A percentile compares a stretch with the other conserved stretches of the same genome.
Evolutionary conservation across 1,284 basidiomycete genomes (phyloP).

Genomic region (Sporisorium graminicola): DNA sequence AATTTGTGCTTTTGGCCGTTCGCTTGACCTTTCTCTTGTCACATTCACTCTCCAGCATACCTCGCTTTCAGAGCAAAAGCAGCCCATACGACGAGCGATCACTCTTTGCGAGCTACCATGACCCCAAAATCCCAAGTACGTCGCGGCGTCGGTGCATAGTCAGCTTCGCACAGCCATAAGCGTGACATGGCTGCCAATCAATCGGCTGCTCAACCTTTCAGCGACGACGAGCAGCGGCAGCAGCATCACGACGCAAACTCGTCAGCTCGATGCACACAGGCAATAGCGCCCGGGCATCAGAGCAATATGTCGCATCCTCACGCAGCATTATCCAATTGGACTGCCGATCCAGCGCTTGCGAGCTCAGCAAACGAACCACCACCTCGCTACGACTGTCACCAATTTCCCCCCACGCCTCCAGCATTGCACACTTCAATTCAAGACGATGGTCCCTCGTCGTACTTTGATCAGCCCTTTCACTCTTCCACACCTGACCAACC

Average conservation of each 20-base stretch:
- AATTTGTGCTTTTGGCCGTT: background rate
- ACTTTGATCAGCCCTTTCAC: slow-evolving; percentile 14
- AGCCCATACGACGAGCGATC: background rate
- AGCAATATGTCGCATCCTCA: background rate
- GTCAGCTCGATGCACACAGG: background rate
- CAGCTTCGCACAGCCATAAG: slow-evolving; percentile 6
- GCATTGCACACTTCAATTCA: slow-evolving; percentile 16
- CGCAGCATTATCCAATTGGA: background rate
- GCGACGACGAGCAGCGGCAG: background rate
- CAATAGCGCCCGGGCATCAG: background rate
- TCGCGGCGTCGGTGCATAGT: slow-evolving; percentile 8
- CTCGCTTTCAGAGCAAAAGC: background rate
- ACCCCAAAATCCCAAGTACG: background rate
- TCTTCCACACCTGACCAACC: background rate
- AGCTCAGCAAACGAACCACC: slow-evolving; percentile 17
- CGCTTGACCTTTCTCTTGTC: background rate
- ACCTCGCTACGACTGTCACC: slow-evolving; percentile 39
- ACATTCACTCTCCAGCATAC: background rate
- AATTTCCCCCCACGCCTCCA: slow-evolving; percentile 51
- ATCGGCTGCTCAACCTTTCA: slow-evolving; percentile 4
- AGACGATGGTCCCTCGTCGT: slow-evolving; percentile 1
- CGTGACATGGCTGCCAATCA: background rate
- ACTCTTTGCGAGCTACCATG: slow-evolving; percentile 1
- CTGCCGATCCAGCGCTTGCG: background rate
- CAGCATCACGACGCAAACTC: background rate